These are phyloP conservation scores for Hypericum androsaemum DNA, from an alignment of 345 rosid species.

Conservation along the genomic window DNA sequence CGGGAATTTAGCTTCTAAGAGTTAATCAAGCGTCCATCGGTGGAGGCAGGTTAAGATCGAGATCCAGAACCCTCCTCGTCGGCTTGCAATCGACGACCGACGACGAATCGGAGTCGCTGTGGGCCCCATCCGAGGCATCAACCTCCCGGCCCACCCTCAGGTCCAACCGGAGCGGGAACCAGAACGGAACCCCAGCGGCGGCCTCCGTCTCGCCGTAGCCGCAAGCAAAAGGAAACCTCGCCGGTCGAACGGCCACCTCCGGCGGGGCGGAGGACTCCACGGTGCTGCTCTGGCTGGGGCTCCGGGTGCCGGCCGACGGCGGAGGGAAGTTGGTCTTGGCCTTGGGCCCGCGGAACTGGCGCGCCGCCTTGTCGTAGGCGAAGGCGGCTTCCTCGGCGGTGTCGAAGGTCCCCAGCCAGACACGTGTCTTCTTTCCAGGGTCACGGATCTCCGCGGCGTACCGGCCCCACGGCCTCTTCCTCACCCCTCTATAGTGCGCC, in stretches of 20 bases:
- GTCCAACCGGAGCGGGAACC: constrained; percentile 36
- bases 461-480: constrained; percentile 71
- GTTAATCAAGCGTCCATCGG: constrained; percentile 45
- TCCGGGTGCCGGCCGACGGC: constrained; percentile 7
- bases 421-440: constrained; percentile 54
- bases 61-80: constrained; percentile 15
- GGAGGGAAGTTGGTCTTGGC: constrained; percentile 62
- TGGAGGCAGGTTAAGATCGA: constrained; percentile 70
- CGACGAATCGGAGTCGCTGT: constrained; percentile 35
- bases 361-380: constrained; percentile 57
- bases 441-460: constrained; percentile 80
- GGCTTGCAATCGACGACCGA: constrained; percentile 33
- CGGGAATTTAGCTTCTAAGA: background rate
- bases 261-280: constrained; percentile 32
- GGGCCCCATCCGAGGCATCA: constrained; percentile 14
- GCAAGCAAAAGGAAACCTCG: constrained; percentile 42
- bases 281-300: constrained; percentile 31
- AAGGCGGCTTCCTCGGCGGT: constrained; percentile 63
- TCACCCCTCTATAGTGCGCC: constrained; percentile 47
- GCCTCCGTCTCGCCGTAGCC: constrained; percentile 21
- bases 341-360: constrained; percentile 53
- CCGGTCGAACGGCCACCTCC: constrained; percentile 2
- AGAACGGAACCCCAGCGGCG: constrained; percentile 24
- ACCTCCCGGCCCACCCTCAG: constrained; percentile 25
- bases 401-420: constrained; percentile 69